These are phyloP conservation scores for Atalantia buxifolia DNA, from an alignment of 345 rosid genomes.

Conservation along the genomic window DNA sequence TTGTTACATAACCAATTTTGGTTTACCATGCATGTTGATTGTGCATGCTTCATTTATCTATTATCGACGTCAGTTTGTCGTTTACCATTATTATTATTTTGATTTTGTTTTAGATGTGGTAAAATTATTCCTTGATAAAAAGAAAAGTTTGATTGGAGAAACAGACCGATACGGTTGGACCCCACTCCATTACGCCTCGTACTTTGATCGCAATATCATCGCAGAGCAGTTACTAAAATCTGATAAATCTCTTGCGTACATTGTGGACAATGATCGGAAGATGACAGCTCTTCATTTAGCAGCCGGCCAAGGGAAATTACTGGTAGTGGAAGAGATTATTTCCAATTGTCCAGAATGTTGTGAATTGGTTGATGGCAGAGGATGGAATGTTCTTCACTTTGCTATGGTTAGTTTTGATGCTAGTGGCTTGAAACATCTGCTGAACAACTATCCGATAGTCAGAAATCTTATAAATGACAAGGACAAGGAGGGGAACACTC, in stretches of 20 bases:
- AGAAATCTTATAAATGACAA: not conserved
- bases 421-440: accelerated
- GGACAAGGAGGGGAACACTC: not conserved
- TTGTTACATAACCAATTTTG: no score
- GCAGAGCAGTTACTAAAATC: not conserved
- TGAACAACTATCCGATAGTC: not conserved
- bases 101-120: no score
- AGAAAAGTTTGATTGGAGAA: no score
- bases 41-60: no score
- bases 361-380: not conserved
- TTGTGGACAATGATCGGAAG: not conserved
- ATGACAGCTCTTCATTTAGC: slow-evolving; percentile 1
- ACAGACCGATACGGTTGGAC: no score
- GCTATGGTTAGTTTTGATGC: not conserved
- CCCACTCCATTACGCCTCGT: not conserved
- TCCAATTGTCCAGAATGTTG: not conserved
- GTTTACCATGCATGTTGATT: no score
- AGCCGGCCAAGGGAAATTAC: not conserved
- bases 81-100: no score
- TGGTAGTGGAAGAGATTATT: not conserved
- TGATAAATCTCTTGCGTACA: not conserved
- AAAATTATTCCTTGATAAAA: not conserved
- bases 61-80: no score
- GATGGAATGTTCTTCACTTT: slow-evolving; percentile 9
- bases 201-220: not conserved